Evolutionary conservation across 2,329 filamentous ascomycete species (phyloP).

Genomic region (Aureobasidium namibiae): DNA sequence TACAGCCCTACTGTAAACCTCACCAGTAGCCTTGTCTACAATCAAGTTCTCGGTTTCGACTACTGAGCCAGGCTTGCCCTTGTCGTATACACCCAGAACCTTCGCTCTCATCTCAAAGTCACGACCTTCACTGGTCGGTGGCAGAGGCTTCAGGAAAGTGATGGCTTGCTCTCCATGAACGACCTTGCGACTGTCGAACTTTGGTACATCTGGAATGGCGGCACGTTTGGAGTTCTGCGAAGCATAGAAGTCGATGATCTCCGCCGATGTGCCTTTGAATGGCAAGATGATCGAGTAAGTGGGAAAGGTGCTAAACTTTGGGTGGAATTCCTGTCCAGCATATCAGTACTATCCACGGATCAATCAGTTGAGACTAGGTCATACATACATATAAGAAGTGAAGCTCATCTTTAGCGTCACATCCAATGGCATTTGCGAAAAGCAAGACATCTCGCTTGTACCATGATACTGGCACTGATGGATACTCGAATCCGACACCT

Average conservation of each 20-base stretch:
- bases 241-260: slow-evolving; percentile 79
- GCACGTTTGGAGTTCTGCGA: slow-evolving; percentile 44
- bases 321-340: slow-evolving; percentile 65
- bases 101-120: slow-evolving; percentile 70
- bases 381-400: slow-evolving; percentile 76
- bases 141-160: slow-evolving; percentile 67
- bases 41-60: slow-evolving; percentile 71
- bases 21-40: slow-evolving; percentile 59
- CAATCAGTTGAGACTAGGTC: not conserved
- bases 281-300: slow-evolving; percentile 78
- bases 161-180: slow-evolving; percentile 81
- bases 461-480: slow-evolving; percentile 56
- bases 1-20: slow-evolving; percentile 62
- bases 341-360: not conserved
- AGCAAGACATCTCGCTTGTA: slow-evolving; percentile 79
- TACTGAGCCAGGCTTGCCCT: slow-evolving; percentile 74
- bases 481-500: slow-evolving; percentile 13
- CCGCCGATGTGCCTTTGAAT: slow-evolving; percentile 69
- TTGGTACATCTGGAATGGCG: slow-evolving; percentile 67
- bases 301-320: slow-evolving; percentile 78
- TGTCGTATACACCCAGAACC: slow-evolving; percentile 82
- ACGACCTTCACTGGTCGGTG: slow-evolving; percentile 59
- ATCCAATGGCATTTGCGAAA: slow-evolving; percentile 84
- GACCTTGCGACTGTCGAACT: slow-evolving; percentile 64
- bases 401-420: slow-evolving; percentile 67